Conservation (phyloP, 371 early-diverging fungal genomes). For the Mortierella sp. region DNA sequence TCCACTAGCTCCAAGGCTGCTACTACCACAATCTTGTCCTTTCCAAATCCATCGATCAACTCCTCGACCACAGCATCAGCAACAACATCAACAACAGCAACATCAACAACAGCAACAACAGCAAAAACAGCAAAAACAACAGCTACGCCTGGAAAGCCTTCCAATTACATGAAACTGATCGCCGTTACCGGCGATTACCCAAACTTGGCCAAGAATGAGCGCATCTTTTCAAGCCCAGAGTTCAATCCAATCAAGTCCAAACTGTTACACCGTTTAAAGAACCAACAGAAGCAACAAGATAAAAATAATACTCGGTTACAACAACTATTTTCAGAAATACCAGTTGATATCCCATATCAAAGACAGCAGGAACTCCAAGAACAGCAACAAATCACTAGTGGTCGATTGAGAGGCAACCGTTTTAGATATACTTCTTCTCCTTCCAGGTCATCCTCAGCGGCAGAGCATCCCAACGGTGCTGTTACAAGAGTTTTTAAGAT, state of each 20-base stretch:
- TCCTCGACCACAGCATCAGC: not conserved
- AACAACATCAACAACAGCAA: too few relatives aligned
- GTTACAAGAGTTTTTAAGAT: too few relatives aligned
- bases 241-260: not conserved
- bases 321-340: not conserved
- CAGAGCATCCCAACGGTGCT: too few relatives aligned
- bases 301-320: not conserved
- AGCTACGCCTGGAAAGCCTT: not conserved
- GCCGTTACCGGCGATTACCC: conserved; percentile 2
- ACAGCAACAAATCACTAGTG: too few relatives aligned
- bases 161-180: not conserved
- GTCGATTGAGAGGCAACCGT: too few relatives aligned
- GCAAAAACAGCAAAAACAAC: too few relatives aligned
- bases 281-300: not conserved
- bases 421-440: too few relatives aligned
- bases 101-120: too few relatives aligned
- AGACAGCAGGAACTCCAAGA: too few relatives aligned
- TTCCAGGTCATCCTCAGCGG: too few relatives aligned
- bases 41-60: not conserved
- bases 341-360: too few relatives aligned
- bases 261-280: not conserved
- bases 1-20: not conserved
- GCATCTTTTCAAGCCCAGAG: conserved; percentile 7
- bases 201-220: conserved; percentile 12
- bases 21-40: not conserved